Evolutionary conservation across 2,329 filamentous ascomycete species (phyloP).

Genomic region (Fusarium sp.): DNA sequence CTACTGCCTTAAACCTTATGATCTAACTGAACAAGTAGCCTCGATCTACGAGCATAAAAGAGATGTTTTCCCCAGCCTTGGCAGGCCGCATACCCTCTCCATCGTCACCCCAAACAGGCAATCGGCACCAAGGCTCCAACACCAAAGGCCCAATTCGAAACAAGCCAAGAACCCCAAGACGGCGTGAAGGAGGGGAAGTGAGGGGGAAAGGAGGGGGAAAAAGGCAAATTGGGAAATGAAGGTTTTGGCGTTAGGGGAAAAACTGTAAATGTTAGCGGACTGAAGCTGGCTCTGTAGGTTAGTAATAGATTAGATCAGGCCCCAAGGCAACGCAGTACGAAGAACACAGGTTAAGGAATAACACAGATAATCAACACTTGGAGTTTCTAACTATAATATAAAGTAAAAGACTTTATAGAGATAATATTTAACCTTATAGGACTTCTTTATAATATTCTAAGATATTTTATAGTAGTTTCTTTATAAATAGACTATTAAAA

Average conservation of each 20-base stretch:
- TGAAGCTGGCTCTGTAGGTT: neutral
- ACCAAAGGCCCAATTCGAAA: fast-evolving
- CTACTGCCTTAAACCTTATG: neutral
- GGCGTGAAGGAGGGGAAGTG: neutral
- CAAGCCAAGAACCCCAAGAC: neutral
- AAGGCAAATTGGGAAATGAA: neutral
- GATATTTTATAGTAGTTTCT: too few relatives aligned
- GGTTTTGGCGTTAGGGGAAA: neutral
- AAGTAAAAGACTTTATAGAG: too few relatives aligned
- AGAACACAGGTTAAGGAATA: neutral
- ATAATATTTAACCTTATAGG: too few relatives aligned
- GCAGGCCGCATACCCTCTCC: neutral
- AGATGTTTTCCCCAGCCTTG: neutral
- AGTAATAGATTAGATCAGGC: neutral
- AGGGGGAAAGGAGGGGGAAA: neutral
- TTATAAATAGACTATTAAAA: too few relatives aligned
- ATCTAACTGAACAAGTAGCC: neutral
- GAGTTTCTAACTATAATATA: too few relatives aligned
- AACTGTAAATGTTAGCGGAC: neutral
- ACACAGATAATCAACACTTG: neutral
- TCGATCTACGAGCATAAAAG: neutral
- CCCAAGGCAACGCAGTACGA: neutral
- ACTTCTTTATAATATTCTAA: too few relatives aligned
- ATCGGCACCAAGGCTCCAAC: neutral
- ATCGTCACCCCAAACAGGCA: neutral